Conservation (phyloP, 139 green algal genomes). For the Deuterostichococcus epilithicus region DNA sequence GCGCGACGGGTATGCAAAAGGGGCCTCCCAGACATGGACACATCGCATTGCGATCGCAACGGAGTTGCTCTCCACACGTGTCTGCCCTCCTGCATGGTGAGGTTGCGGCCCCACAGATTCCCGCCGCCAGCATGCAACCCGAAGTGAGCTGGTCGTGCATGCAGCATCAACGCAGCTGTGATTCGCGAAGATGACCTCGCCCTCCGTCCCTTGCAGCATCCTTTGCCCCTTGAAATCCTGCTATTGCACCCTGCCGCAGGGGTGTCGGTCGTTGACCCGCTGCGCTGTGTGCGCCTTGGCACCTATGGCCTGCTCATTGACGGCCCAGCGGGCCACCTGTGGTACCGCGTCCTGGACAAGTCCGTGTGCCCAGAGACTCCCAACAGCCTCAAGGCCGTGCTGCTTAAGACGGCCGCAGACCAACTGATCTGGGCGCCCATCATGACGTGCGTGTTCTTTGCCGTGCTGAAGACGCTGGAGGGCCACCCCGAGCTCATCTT, state of each 20-base stretch:
- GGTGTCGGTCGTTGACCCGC: neutral
- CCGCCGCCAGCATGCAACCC: too few relatives aligned
- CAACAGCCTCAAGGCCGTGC: conserved; percentile 35
- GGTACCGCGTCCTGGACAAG: conserved; percentile 47
- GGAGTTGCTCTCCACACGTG: neutral
- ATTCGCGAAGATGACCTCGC: neutral
- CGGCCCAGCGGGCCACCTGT: conserved; percentile 26
- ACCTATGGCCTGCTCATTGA: conserved; percentile 22
- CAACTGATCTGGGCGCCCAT: conserved; percentile 54
- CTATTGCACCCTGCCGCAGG: neutral
- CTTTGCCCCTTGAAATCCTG: neutral
- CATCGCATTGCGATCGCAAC: neutral
- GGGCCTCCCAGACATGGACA: neutral
- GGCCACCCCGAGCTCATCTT: conserved; percentile 51
- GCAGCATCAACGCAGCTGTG: neutral
- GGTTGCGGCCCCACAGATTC: too few relatives aligned
- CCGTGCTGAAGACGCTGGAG: conserved; percentile 41
- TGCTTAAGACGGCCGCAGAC: conserved; percentile 52
- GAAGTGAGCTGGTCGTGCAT: neutral
- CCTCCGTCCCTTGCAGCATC: neutral
- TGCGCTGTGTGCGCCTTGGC: conserved; percentile 15
- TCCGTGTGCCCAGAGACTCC: conserved; percentile 37
- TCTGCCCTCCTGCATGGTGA: too few relatives aligned
- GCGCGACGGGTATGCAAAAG: neutral
- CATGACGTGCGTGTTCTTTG: conserved; percentile 54